Evolutionary conservation across 1,139 yeast genomes (phyloP), one percentile per base, ranked within the genome.

Genomic region (Kurtzmaniella quercitrusa): DNA sequence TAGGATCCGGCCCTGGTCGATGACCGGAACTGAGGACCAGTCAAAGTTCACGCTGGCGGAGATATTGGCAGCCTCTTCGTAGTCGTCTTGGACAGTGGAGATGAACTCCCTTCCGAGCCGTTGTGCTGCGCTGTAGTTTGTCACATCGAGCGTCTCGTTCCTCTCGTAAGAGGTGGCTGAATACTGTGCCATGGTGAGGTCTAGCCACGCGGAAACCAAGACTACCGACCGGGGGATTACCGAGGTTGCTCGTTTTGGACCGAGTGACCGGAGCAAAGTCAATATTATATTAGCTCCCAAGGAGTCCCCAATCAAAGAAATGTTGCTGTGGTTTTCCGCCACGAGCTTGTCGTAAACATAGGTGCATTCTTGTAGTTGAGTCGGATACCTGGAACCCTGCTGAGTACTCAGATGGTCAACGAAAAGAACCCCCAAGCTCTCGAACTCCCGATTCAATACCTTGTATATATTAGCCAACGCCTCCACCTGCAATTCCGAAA

Each of bases 341-440:
- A 44, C 34, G 24, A 46, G 39, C 24, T 40, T 33, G 11, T 34
- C 31, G 27, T 44, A 40, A 6, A 44, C 34, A 15, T 23, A 17
- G 21, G n/a, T 17, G 7, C 37, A 41, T 24, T 44, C 44, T 12
- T 39, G 34, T 27, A 12, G 2, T 24, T 46, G 48, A n/a, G 23
- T 37, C 11, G 47, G 47, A 23, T 34, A 46, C 1, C n/a, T 41
- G 34, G 34, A 41, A 44, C 31, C 55, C 38, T 60, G 51, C 39
- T 65, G 60, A 3, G 72, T 57, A 39, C 70, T 57, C 2, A 73
- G 60, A 48, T 74, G 74, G 53, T 74, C 79, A 23, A 42, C 44
- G 10, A 40, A 12, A 10, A 42, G 46, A 12, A 44, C 41, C 9
- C 44, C 41, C 3, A 46, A 10, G 3, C 9, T 12, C 7, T 14